Percentiles rank a stretch among this genome's conserved stretches.
These are phyloP conservation scores for Kodamaea kaohsiungensis DNA, from an alignment of 805 yeast species.

Conservation along the genomic window DNA sequence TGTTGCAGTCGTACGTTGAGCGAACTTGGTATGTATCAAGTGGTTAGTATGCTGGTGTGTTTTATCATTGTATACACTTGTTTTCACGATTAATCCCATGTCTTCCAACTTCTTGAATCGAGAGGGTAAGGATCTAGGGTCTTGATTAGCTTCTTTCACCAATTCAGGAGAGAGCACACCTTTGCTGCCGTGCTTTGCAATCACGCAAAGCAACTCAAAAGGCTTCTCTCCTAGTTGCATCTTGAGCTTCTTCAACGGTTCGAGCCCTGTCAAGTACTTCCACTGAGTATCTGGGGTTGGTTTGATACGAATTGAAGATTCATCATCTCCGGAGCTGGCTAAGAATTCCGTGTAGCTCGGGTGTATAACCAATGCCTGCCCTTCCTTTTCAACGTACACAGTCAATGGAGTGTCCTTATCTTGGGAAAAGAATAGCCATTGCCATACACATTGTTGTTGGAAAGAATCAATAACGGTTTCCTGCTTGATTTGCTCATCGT, in stretches of 20 bases:
- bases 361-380: slow-evolving; percentile 14
- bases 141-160: slow-evolving; percentile 61
- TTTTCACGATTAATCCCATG: slow-evolving; percentile 48
- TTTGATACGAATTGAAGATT: slow-evolving; percentile 18
- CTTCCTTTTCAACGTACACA: slow-evolving; percentile 16
- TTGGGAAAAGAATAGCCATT: slow-evolving; percentile 32
- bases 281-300: slow-evolving; percentile 61
- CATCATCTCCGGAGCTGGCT: slow-evolving; percentile 17
- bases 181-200: slow-evolving; percentile 53
- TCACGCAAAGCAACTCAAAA: slow-evolving; percentile 57
- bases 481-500: slow-evolving; percentile 14
- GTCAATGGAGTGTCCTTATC: slow-evolving; percentile 13
- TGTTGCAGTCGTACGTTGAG: slow-evolving; percentile 21
- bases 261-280: slow-evolving; percentile 53
- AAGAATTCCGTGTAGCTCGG: slow-evolving; percentile 22
- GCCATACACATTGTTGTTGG: slow-evolving; percentile 42
- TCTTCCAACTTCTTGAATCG: slow-evolving; percentile 58
- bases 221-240: slow-evolving; percentile 53
- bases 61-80: slow-evolving; percentile 28
- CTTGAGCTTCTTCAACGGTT: slow-evolving; percentile 46
- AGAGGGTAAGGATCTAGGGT: slow-evolving; percentile 66
- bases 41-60: slow-evolving; percentile 56
- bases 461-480: slow-evolving; percentile 30
- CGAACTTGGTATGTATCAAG: slow-evolving; percentile 52
- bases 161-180: slow-evolving; percentile 65